These are phyloP conservation scores for Aspergillus felis DNA, from an alignment of 2,329 filamentous ascomycete species.

Conservation along the genomic window DNA sequence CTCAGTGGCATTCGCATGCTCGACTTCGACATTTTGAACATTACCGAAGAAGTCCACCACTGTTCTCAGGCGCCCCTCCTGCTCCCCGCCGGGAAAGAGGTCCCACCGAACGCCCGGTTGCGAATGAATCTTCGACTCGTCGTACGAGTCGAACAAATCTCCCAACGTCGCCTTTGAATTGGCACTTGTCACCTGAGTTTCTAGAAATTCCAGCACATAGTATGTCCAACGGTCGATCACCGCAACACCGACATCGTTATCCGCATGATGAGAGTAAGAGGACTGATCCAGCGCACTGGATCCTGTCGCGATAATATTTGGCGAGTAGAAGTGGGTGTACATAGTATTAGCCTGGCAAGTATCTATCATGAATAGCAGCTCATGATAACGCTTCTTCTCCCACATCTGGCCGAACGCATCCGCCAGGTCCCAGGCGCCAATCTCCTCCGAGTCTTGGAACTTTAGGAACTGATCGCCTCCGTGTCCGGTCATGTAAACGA, in stretches of 20 bases:
- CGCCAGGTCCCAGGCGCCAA: constrained; percentile 90
- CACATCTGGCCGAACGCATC: constrained; percentile 99
- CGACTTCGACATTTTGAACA: constrained; percentile 92
- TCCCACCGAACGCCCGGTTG: constrained; percentile 91
- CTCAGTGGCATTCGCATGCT: constrained; percentile 57
- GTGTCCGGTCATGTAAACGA: constrained; percentile 99
- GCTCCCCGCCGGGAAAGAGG: constrained; percentile 81
- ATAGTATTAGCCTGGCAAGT: constrained; percentile 99
- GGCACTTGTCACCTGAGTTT: constrained; percentile 80
- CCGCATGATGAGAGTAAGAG: constrained; percentile 94
- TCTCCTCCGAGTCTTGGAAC: constrained; percentile 97
- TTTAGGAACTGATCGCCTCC: constrained; percentile 97
- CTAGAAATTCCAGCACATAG: constrained; percentile 95
- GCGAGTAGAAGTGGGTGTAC: constrained; percentile 97
- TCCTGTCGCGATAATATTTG: constrained; percentile 97
- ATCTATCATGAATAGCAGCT: constrained; percentile 99
- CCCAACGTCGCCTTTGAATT: constrained; percentile 85
- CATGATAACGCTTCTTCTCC: constrained; percentile 99
- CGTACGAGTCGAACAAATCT: constrained; percentile 94
- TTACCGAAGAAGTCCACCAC: constrained; percentile 98
- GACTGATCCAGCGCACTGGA: constrained; percentile 93
- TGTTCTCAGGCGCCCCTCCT: constrained; percentile 70
- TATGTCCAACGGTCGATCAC: constrained; percentile 99
- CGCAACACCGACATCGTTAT: constrained; percentile 95
- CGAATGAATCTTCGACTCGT: constrained; percentile 89